These are phyloP conservation scores for Elongisporangium undulatum DNA, from an alignment of 352 stramenopile species.

Conservation along the genomic window DNA sequence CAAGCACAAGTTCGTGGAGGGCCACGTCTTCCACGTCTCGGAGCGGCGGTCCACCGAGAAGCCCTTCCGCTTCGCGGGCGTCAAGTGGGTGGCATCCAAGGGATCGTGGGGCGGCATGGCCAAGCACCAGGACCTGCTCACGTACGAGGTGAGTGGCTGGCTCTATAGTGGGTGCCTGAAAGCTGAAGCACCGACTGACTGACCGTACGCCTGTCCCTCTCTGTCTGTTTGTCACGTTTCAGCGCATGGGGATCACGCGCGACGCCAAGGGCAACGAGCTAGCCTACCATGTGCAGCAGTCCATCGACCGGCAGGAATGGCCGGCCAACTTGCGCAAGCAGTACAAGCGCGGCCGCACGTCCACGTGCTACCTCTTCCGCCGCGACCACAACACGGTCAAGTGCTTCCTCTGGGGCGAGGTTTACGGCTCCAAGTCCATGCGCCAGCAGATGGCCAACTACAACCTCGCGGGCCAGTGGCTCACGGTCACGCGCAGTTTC, in stretches of 20 bases:
- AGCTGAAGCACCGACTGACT: not conserved
- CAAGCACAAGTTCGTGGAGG: slow-evolving; percentile 37
- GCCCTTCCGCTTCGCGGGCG: slow-evolving; percentile 38
- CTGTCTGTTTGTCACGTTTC: slow-evolving; percentile 1
- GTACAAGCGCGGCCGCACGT: slow-evolving; percentile 41
- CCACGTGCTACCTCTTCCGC: slow-evolving; percentile 42
- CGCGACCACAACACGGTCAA: slow-evolving; percentile 18
- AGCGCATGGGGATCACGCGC: slow-evolving; percentile 42
- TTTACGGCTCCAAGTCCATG: slow-evolving; percentile 22
- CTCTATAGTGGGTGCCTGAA: too few species aligned
- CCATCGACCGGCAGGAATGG: slow-evolving; percentile 52
- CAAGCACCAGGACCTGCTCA: slow-evolving; percentile 35
- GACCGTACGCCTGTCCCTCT: not conserved
- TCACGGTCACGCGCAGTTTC: slow-evolving; percentile 21
- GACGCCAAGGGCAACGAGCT: slow-evolving; percentile 41
- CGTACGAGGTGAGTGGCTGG: slow-evolving; percentile 18
- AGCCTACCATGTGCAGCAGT: slow-evolving; percentile 51
- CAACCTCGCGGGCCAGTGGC: slow-evolving; percentile 25
- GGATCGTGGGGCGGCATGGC: slow-evolving; percentile 31
- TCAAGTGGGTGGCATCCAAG: slow-evolving; percentile 41
- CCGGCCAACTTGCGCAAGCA: slow-evolving; percentile 34
- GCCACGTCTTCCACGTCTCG: slow-evolving; percentile 38
- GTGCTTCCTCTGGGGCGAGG: slow-evolving; percentile 29
- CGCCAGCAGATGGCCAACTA: slow-evolving; percentile 25
- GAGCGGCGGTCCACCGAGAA: slow-evolving; percentile 20